Percentiles rank a stretch among this genome's conserved stretches.
phyloP scores from a whole-genome alignment of 768 basidiomycete genomes.

The Pholiota molesta region DNA sequence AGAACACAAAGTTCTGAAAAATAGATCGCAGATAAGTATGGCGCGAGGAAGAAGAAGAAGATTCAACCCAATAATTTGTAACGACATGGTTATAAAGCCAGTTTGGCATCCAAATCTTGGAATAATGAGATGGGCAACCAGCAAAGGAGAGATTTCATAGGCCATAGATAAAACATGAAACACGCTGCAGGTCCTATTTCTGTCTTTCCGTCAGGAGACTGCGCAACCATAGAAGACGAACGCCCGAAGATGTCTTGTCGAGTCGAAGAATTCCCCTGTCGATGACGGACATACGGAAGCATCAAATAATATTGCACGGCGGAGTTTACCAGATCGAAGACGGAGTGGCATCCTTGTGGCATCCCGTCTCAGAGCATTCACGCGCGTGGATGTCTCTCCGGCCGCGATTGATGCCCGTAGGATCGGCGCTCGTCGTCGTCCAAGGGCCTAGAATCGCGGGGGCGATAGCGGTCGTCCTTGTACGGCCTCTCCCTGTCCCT shows the following conservation, averaged over 20 bases:
- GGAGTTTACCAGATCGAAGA: neutral
- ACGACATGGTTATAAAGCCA: neutral
- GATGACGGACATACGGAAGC: slow-evolving; percentile 6
- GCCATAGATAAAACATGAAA: neutral
- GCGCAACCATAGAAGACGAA: slow-evolving; percentile 1
- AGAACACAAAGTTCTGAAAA: neutral
- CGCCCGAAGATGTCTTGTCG: neutral
- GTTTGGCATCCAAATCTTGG: neutral
- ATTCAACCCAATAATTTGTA: neutral
- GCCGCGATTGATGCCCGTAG: slow-evolving; percentile 13
- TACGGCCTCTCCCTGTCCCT: slow-evolving; percentile 12
- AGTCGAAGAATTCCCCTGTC: neutral
- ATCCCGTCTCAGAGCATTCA: neutral
- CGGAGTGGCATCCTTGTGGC: neutral
- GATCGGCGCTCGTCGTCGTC: slow-evolving; percentile 19
- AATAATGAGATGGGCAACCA: neutral
- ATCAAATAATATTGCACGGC: slow-evolving; percentile 1
- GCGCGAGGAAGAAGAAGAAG: neutral
- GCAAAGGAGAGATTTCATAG: neutral
- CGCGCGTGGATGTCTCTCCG: slow-evolving; percentile 18
- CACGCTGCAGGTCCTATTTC: neutral
- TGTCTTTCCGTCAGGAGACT: neutral
- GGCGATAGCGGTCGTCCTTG: slow-evolving; percentile 16
- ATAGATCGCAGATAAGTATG: slow-evolving; percentile 1
- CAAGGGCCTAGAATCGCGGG: neutral